Evolutionary conservation across 805 yeast species (phyloP).

Genomic region (Starmerella apicola): DNA sequence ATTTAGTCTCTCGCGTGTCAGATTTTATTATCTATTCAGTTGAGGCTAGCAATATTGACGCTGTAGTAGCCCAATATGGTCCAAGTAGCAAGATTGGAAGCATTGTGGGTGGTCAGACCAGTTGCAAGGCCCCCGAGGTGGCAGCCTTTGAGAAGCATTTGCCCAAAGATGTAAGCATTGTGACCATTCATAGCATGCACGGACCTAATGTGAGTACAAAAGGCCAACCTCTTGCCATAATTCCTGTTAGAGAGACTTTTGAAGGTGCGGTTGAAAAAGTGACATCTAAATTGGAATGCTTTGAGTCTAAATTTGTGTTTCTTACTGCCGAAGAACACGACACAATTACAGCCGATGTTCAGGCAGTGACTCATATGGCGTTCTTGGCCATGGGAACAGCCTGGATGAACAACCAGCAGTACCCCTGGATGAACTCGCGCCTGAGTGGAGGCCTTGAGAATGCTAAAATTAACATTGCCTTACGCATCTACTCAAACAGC

Average conservation of each 20-base stretch:
- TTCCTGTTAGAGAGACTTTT: slow-evolving; percentile 54
- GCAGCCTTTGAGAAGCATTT: slow-evolving; percentile 64
- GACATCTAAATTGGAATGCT: slow-evolving; percentile 50
- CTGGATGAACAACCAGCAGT: slow-evolving; percentile 70
- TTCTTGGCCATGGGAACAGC: slow-evolving; percentile 94
- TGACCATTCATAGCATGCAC: slow-evolving; percentile 83
- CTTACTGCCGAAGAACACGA: slow-evolving; percentile 85
- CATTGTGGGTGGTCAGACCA: slow-evolving; percentile 95
- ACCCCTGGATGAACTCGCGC: slow-evolving; percentile 76
- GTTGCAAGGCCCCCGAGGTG: slow-evolving; percentile 86
- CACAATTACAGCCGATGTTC: slow-evolving; percentile 92
- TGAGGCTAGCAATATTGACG: slow-evolving; percentile 74
- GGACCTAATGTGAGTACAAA: slow-evolving; percentile 83
- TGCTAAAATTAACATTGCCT: slow-evolving; percentile 85
- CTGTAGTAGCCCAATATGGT: slow-evolving; percentile 64
- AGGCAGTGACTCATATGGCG: slow-evolving; percentile 97
- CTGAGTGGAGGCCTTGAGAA: slow-evolving; percentile 94
- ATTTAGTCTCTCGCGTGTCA: slow-evolving; percentile 62
- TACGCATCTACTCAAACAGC: slow-evolving; percentile 81
- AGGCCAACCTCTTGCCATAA: slow-evolving; percentile 86
- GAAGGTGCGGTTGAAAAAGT: slow-evolving; percentile 46
- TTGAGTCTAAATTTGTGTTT: slow-evolving; percentile 64
- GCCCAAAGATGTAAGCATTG: slow-evolving; percentile 71
- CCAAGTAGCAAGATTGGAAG: slow-evolving; percentile 77
- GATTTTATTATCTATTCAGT: slow-evolving; percentile 85